A percentile compares a stretch with the other conserved stretches of the same genome.
Evolutionary conservation across 768 basidiomycete species (phyloP).

Genomic region (Termitomyces bulborhizus): DNA sequence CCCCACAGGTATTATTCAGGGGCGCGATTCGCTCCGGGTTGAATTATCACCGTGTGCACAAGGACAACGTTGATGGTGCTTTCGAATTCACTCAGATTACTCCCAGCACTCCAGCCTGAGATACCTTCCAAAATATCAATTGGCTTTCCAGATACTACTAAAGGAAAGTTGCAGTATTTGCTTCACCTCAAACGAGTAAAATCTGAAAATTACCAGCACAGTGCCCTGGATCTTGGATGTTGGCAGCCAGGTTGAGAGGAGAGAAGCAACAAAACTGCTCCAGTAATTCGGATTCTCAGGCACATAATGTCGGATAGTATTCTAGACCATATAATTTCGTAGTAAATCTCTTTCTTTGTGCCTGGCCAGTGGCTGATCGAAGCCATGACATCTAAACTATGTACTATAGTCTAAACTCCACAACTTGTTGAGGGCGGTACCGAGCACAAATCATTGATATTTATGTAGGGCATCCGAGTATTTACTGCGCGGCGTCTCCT

Average conservation of each 20-base stretch:
- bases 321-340: not conserved
- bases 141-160: conserved; percentile 8
- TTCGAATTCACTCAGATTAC: not conserved
- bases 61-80: not conserved
- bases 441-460: conserved; percentile 8
- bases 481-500: not conserved
- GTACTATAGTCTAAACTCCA: not conserved
- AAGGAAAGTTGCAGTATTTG: conserved; percentile 2
- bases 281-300: conserved; percentile 9
- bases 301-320: conserved; percentile 2
- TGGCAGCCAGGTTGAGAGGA: conserved; percentile 3
- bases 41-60: not conserved
- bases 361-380: not conserved
- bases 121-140: conserved; percentile 2
- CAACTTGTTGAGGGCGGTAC: conserved; percentile 8
- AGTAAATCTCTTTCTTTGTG: conserved; percentile 2
- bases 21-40: not conserved
- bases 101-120: not conserved
- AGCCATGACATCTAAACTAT: not conserved
- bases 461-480: not conserved
- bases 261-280: conserved; percentile 6
- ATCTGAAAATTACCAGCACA: not conserved
- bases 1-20: conserved; percentile 19
- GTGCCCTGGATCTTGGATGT: not conserved
- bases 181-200: not conserved